Percentiles rank a stretch among this genome's conserved stretches.
These are phyloP conservation scores for Ammopiptanthus mongolicus DNA, from an alignment of 306 rosid genomes.

Conservation along the genomic window DNA sequence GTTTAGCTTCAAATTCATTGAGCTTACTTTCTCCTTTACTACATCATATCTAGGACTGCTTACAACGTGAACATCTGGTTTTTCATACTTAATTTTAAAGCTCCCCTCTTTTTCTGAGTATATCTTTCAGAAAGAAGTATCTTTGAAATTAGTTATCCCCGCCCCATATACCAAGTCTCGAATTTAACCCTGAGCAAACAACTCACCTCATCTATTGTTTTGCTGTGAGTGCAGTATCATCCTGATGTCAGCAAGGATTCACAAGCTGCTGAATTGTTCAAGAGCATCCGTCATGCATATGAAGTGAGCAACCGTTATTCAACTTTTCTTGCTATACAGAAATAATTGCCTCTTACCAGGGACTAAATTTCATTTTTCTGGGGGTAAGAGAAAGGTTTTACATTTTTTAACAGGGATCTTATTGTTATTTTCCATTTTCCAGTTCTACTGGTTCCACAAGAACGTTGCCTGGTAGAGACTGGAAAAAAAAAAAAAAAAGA, in stretches of 20 bases:
- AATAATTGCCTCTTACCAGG: neutral
- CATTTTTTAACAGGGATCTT: neutral
- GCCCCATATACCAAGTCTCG: neutral
- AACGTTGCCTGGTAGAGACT: neutral
- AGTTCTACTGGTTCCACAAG: conserved; percentile 1
- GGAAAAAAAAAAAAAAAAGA: neutral
- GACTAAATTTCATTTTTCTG: neutral
- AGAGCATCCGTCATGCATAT: conserved; percentile 68
- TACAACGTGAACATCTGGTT: neutral
- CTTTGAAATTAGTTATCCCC: neutral
- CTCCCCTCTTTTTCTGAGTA: neutral
- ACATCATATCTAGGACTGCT: neutral
- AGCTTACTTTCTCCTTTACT: neutral
- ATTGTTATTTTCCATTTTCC: conserved; percentile 2
- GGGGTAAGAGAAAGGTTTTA: conserved; percentile 1
- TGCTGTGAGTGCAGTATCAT: conserved; percentile 61
- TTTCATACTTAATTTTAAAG: neutral
- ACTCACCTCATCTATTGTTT: neutral
- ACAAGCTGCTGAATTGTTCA: conserved; percentile 66
- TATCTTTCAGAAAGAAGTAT: neutral
- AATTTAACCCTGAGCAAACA: neutral
- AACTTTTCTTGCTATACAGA: conserved; percentile 14
- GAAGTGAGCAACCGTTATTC: conserved; percentile 48
- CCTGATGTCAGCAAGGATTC: conserved; percentile 90
- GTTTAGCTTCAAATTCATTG: neutral